A percentile compares a stretch with the other conserved stretches of the same genome.
Evolutionary conservation across 352 stramenopile genomes (phyloP).

Genomic region (Pythium biforme): DNA sequence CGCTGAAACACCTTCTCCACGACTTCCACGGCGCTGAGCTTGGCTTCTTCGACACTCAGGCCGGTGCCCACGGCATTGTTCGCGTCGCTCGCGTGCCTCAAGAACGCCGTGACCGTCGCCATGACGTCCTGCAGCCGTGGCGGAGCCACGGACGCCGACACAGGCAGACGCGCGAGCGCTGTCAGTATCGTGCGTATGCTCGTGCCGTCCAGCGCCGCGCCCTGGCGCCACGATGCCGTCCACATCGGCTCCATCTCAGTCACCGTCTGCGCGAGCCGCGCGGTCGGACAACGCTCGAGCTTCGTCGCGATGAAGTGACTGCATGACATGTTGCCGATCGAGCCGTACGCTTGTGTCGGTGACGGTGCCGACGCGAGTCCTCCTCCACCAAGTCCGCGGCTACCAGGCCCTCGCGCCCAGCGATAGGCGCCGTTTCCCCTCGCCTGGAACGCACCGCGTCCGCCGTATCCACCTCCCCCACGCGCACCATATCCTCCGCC

Average conservation of each 20-base stretch:
- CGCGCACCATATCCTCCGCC: not conserved
- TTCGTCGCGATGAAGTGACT: conserved; percentile 45
- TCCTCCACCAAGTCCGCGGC: not conserved
- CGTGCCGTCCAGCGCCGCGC: conserved; percentile 33
- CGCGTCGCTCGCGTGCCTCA: conserved; percentile 20
- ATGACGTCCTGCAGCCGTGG: conserved; percentile 38
- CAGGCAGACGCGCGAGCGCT: conserved; percentile 47
- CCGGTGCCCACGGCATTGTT: conserved; percentile 7
- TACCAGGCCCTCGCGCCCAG: not conserved
- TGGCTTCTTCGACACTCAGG: conserved; percentile 37
- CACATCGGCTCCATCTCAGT: conserved; percentile 36
- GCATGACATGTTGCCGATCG: conserved; percentile 27
- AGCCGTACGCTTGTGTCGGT: conserved; percentile 1
- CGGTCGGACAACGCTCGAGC: conserved; percentile 40
- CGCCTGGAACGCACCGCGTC: not conserved
- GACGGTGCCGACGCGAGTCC: not conserved
- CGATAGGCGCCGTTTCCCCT: not conserved
- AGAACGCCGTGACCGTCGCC: conserved; percentile 30
- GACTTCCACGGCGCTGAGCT: conserved; percentile 41
- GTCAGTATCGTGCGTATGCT: conserved; percentile 43
- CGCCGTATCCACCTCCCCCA: not conserved
- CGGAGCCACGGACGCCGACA: conserved; percentile 33
- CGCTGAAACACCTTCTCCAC: conserved; percentile 39
- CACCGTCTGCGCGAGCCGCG: conserved; percentile 39
- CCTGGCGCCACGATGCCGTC: conserved; percentile 47